Conservation (phyloP, 2,329 filamentous ascomycete species). For the Lecanicillium sp. region DNA sequence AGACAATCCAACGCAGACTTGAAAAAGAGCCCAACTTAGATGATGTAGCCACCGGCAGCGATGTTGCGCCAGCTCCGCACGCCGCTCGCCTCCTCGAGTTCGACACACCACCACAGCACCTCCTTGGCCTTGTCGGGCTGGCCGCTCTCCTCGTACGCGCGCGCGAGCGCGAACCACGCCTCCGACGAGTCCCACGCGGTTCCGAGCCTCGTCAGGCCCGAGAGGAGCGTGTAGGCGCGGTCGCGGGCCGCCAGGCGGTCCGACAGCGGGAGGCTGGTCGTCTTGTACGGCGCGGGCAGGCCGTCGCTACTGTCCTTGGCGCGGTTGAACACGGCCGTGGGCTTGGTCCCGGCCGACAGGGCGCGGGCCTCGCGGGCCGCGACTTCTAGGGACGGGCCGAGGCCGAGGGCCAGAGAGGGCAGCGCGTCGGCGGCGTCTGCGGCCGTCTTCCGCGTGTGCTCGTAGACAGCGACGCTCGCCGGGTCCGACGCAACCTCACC, state of each 20-base stretch:
- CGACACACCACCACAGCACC: constrained; percentile 95
- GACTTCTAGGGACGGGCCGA: constrained; percentile 26
- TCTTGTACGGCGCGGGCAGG: constrained; percentile 48
- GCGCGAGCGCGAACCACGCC: constrained; percentile 84
- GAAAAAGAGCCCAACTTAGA: constrained; percentile 19
- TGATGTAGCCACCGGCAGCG: constrained; percentile 59
- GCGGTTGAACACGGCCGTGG: constrained; percentile 21
- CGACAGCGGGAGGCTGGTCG: constrained; percentile 60
- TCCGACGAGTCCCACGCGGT: constrained; percentile 86
- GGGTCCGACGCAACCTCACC: constrained; percentile 16
- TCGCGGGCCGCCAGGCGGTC: constrained; percentile 87
- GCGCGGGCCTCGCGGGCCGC: constrained; percentile 21
- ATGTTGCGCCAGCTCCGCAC: constrained; percentile 73
- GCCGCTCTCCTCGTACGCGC: constrained; percentile 81
- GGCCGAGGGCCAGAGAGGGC: constrained; percentile 42
- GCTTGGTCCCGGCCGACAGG: constrained; percentile 14
- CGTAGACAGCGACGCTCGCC: constrained; percentile 15
- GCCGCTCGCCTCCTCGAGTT: constrained; percentile 79
- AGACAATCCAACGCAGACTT: too few relatives aligned
- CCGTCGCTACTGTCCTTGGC: constrained; percentile 23
- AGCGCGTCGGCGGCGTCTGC: constrained; percentile 22
- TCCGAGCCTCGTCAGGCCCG: constrained; percentile 77
- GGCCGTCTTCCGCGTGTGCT: constrained; percentile 8
- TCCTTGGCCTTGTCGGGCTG: constrained; percentile 85
- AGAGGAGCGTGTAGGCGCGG: constrained; percentile 77